Evolutionary conservation across 2,329 filamentous ascomycete genomes (phyloP).

Genomic region (Arachnomyces sp.): DNA sequence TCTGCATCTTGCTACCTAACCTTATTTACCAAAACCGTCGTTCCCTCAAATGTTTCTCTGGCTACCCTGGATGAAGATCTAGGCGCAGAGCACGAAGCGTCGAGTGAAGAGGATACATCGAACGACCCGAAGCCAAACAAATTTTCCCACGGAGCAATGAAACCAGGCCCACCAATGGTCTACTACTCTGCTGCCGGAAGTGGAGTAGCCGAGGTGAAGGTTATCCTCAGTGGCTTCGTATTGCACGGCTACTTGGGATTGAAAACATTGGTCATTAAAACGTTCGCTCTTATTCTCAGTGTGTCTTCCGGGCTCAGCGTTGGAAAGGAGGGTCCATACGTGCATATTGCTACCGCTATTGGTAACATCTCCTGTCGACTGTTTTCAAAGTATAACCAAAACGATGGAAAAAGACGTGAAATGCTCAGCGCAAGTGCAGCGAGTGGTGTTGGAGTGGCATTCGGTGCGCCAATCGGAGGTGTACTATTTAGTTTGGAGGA

Average conservation of each 20-base stretch:
- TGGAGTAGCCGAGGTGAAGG: constrained; percentile 92
- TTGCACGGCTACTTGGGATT: constrained; percentile 90
- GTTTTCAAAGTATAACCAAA: constrained; percentile 88
- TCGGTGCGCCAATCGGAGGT: constrained; percentile 81
- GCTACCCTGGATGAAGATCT: constrained; percentile 90
- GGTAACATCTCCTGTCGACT: constrained; percentile 91
- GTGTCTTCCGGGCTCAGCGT: constrained; percentile 88
- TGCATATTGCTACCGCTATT: constrained; percentile 93
- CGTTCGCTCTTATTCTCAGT: constrained; percentile 71
- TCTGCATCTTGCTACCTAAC: constrained; percentile 69
- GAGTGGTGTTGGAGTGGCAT: constrained; percentile 86
- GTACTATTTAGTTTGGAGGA: constrained; percentile 92
- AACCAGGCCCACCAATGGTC: constrained; percentile 60
- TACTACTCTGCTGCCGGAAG: constrained; percentile 96
- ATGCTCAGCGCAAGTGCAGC: constrained; percentile 88
- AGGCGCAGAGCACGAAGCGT: constrained; percentile 50
- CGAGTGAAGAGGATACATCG: constrained; percentile 37
- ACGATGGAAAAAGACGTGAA: constrained; percentile 89
- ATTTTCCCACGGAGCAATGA: background rate
- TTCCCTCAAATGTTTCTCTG: constrained; percentile 79
- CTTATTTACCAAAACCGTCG: constrained; percentile 83
- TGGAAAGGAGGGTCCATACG: constrained; percentile 90
- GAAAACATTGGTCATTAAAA: constrained; percentile 79
- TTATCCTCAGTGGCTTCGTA: constrained; percentile 96
- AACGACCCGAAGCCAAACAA: constrained; percentile 32